These are phyloP conservation scores for Urtica urens DNA, from an alignment of 306 rosid species.

Conservation along the genomic window DNA sequence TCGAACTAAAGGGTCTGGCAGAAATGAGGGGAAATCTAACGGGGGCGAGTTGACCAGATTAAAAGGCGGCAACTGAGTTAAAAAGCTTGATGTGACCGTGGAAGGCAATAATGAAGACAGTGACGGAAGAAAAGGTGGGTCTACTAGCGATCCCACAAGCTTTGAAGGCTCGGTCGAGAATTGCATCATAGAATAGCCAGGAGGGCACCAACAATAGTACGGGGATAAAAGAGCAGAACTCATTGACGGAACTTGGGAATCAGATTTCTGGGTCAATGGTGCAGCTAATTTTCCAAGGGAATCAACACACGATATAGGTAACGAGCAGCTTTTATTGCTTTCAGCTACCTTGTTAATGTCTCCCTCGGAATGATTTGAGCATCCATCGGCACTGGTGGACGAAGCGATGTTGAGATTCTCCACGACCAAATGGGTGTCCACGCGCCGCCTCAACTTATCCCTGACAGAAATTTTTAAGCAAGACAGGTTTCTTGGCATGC, in stretches of 20 bases:
- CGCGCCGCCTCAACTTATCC: slow-evolving; percentile 61
- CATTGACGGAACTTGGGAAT: slow-evolving; percentile 33
- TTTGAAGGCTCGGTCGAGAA: slow-evolving; percentile 34
- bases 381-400: slow-evolving; percentile 19
- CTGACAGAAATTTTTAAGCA: slow-evolving; percentile 53
- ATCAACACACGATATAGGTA: slow-evolving; percentile 43
- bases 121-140: slow-evolving; percentile 38
- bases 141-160: slow-evolving; percentile 20
- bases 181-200: slow-evolving; percentile 40
- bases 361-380: slow-evolving; percentile 22
- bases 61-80: slow-evolving; percentile 45
- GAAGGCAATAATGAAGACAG: slow-evolving; percentile 56
- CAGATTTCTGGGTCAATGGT: slow-evolving; percentile 31
- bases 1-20: slow-evolving; percentile 64
- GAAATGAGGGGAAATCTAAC: slow-evolving; percentile 61
- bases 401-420: slow-evolving; percentile 38
- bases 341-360: slow-evolving; percentile 36
- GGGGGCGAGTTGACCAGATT: slow-evolving; percentile 34
- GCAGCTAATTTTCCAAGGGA: slow-evolving; percentile 41
- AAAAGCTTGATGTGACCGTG: slow-evolving; percentile 39
- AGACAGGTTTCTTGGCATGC: slow-evolving; percentile 45
- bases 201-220: slow-evolving; percentile 89
- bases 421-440: slow-evolving; percentile 32
- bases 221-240: slow-evolving; percentile 70
- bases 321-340: slow-evolving; percentile 17